A percentile compares a stretch with the other conserved stretches of the same genome.
phyloP scores from a whole-genome alignment of 306 rosid genomes.

The Abrus pulchellus region DNA sequence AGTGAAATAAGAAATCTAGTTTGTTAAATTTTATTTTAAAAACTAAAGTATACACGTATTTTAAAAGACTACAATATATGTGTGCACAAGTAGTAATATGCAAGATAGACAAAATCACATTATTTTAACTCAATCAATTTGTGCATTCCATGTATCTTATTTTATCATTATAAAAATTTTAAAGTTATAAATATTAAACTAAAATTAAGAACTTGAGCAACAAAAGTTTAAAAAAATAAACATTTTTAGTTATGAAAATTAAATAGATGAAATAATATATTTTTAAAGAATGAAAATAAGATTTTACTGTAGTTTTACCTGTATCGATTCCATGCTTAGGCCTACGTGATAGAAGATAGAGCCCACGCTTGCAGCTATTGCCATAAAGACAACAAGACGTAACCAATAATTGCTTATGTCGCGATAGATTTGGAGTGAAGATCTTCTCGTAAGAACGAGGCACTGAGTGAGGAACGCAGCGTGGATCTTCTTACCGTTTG shows the following conservation, averaged over 20 bases:
- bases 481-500: constrained; percentile 42
- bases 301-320: constrained; percentile 30
- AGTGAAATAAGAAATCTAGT: too few relatives aligned
- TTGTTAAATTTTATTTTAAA: too few relatives aligned
- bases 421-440: constrained; percentile 61
- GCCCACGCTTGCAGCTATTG: constrained; percentile 44
- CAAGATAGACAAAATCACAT: too few relatives aligned
- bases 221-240: too few relatives aligned
- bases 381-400: constrained; percentile 51
- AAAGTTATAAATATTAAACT: too few relatives aligned
- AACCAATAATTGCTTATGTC: constrained; percentile 69
- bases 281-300: neutral
- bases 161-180: too few relatives aligned
- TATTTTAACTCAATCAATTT: too few relatives aligned
- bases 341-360: constrained; percentile 50
- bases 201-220: too few relatives aligned
- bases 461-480: constrained; percentile 56
- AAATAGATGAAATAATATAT: neutral
- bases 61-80: too few relatives aligned
- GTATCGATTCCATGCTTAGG: constrained; percentile 27
- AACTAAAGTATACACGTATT: too few relatives aligned
- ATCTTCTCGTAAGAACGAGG: constrained; percentile 57
- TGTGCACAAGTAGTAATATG: too few relatives aligned
- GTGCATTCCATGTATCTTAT: too few relatives aligned
- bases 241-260: neutral